phyloP scores from a whole-genome alignment of 768 basidiomycete genomes.

The Leucosporidium yakuticum region DNA sequence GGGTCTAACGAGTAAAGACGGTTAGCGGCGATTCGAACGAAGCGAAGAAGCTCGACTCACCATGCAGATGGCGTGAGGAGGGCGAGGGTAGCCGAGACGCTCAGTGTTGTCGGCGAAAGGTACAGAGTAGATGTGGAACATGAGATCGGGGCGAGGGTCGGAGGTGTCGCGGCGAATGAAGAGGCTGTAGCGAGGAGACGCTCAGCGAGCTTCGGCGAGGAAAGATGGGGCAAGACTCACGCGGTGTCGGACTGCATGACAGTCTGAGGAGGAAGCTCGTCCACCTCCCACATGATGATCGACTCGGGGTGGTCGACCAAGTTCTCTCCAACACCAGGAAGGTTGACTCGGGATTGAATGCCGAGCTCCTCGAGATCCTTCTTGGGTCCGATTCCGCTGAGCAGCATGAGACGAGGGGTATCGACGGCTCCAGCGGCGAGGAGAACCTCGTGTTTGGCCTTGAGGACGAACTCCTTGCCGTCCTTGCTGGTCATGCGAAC shows the following conservation, averaged over 20 bases:
- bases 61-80: slow-evolving; percentile 12
- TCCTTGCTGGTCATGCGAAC: slow-evolving; percentile 1
- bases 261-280: slow-evolving; percentile 7
- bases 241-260: slow-evolving; percentile 12
- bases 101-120: slow-evolving; percentile 16
- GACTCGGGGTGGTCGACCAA: slow-evolving; percentile 24
- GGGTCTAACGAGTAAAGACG: neutral
- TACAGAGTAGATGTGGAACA: slow-evolving; percentile 8
- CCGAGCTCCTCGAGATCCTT: slow-evolving; percentile 43
- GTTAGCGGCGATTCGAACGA: neutral
- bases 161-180: slow-evolving; percentile 4
- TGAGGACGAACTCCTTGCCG: neutral
- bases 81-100: slow-evolving; percentile 9
- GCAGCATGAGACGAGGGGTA: slow-evolving; percentile 48
- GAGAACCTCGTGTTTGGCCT: slow-evolving; percentile 39
- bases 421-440: slow-evolving; percentile 48
- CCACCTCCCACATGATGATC: slow-evolving; percentile 7
- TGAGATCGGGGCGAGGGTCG: slow-evolving; percentile 11
- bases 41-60: neutral
- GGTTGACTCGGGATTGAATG: slow-evolving; percentile 39
- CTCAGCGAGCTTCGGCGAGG: too few species aligned
- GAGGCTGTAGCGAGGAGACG: neutral
- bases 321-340: slow-evolving; percentile 44
- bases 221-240: too few species aligned
- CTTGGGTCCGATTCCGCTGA: slow-evolving; percentile 51